These are phyloP conservation scores for Gossypium raimondii DNA, from an alignment of 345 rosid species.

Conservation along the genomic window DNA sequence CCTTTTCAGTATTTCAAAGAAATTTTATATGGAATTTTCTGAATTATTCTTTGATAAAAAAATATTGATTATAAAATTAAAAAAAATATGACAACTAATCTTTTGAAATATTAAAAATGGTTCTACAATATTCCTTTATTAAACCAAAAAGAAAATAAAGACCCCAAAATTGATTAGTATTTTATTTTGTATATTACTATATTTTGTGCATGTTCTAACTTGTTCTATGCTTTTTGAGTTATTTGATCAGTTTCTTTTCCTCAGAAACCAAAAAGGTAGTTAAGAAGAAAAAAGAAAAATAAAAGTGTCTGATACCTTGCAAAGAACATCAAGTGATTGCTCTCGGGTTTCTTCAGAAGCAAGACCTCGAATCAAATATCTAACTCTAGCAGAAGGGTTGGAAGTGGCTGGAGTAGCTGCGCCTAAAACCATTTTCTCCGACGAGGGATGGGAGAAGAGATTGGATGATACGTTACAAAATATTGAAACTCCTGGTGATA, in stretches of 20 bases:
- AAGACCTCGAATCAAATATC: constrained; percentile 29
- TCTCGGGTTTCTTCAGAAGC: constrained; percentile 16
- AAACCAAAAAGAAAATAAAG: no score
- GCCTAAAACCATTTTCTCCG: not conserved
- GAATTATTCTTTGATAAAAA: no score
- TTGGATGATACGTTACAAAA: not conserved
- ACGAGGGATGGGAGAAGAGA: not conserved
- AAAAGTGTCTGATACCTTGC: constrained; percentile 14
- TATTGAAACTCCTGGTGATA: not conserved
- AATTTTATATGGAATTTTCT: no score
- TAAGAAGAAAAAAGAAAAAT: not conserved
- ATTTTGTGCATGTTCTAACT: not conserved
- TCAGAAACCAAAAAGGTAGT: not conserved
- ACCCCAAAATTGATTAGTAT: no score
- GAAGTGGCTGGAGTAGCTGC: not conserved
- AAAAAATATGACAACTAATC: no score
- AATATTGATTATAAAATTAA: no score
- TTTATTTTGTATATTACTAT: no score
- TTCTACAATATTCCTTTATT: no score
- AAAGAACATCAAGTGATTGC: constrained; percentile 28
- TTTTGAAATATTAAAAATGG: no score
- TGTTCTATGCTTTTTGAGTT: not conserved
- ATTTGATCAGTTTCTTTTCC: not conserved
- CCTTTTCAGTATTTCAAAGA: no score
- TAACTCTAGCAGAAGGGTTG: not conserved